Evolutionary conservation across 2,329 filamentous ascomycete species (phyloP).

Genomic region (Fusarium tricinctum): DNA sequence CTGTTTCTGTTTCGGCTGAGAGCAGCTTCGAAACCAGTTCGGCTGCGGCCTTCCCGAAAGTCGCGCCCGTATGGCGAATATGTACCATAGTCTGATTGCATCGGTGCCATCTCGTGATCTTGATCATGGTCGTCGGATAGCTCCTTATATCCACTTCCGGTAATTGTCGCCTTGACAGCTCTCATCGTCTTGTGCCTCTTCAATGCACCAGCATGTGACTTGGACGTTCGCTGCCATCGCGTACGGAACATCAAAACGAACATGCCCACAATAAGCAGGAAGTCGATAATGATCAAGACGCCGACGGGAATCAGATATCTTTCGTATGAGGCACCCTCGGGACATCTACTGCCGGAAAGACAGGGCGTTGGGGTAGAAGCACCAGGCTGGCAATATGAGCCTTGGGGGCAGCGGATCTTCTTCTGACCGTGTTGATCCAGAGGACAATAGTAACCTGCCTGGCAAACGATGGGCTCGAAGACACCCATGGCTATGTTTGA

Average conservation of each 20-base stretch:
- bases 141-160: slow-evolving; percentile 52
- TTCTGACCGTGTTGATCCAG: slow-evolving; percentile 52
- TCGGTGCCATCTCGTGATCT: slow-evolving; percentile 56
- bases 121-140: slow-evolving; percentile 47
- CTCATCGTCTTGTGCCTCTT: slow-evolving; percentile 49
- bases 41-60: slow-evolving; percentile 37
- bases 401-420: slow-evolving; percentile 60
- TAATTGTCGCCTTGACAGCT: slow-evolving; percentile 49
- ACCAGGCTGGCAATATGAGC: slow-evolving; percentile 66
- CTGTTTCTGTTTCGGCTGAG: slow-evolving; percentile 53
- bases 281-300: slow-evolving; percentile 60
- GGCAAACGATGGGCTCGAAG: slow-evolving; percentile 67
- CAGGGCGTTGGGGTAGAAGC: slow-evolving; percentile 64
- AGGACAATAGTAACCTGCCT: slow-evolving; percentile 65
- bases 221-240: slow-evolving; percentile 36
- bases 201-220: slow-evolving; percentile 25
- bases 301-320: slow-evolving; percentile 60
- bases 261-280: slow-evolving; percentile 55
- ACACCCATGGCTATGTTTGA: slow-evolving; percentile 60
- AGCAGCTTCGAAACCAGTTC: slow-evolving; percentile 56
- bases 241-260: slow-evolving; percentile 40
- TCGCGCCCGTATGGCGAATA: slow-evolving; percentile 32
- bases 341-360: slow-evolving; percentile 61
- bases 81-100: slow-evolving; percentile 51
- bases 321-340: slow-evolving; percentile 59